Conservation (phyloP, 805 yeast species). For the Sugiyamaella boreocaroliniensis region DNA sequence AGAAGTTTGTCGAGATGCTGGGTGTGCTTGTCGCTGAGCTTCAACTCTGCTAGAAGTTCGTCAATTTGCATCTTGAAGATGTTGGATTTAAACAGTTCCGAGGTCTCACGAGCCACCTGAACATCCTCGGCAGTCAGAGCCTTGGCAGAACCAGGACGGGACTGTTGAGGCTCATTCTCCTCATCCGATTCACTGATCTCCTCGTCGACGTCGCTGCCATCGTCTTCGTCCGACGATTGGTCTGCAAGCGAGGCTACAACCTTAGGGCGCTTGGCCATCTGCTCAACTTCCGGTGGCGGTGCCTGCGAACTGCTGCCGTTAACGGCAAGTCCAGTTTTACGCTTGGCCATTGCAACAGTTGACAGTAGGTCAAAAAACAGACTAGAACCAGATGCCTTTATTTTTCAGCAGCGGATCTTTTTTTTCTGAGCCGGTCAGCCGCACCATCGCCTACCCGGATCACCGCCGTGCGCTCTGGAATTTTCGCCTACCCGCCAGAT, state of each 20-base stretch:
- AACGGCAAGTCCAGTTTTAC: background rate
- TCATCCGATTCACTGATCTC: constrained; percentile 16
- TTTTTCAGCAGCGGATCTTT: background rate
- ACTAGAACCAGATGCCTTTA: background rate
- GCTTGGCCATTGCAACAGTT: constrained; percentile 1
- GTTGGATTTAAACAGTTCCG: constrained; percentile 89
- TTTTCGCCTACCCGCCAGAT: background rate
- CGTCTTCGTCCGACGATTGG: constrained; percentile 20
- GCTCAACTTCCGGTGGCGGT: background rate
- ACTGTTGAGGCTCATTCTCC: constrained; percentile 8
- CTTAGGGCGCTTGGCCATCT: background rate
- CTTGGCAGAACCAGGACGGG: constrained; percentile 3
- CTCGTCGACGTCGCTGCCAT: constrained; percentile 27
- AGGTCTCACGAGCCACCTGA: constrained; percentile 87
- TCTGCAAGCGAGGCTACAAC: constrained; percentile 4
- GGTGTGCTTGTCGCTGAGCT: constrained; percentile 62
- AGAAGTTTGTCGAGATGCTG: constrained; percentile 64
- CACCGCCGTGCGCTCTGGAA: background rate
- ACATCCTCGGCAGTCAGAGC: constrained; percentile 58
- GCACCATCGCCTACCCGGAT: background rate
- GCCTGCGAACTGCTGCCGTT: background rate
- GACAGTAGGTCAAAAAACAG: background rate
- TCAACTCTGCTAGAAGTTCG: constrained; percentile 76
- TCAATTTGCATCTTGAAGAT: constrained; percentile 93
- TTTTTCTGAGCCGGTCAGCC: background rate